A percentile compares a stretch with the other conserved stretches of the same genome.
phyloP scores from a whole-genome alignment of 306 rosid genomes.

The Quercus wislizeni region DNA sequence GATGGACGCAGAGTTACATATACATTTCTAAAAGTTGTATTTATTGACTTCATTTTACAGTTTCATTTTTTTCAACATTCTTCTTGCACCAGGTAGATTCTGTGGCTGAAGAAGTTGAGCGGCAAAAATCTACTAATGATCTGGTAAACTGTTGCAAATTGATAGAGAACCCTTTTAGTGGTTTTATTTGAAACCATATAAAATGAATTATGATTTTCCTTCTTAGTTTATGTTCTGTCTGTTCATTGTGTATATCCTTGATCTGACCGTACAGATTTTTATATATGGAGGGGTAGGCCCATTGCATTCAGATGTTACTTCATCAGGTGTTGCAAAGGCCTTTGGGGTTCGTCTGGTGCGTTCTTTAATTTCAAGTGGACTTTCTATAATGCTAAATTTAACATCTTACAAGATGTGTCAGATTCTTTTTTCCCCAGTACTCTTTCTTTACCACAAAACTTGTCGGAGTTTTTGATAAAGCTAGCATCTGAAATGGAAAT shows the following conservation, averaged over 20 bases:
- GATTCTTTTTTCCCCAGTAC: background rate
- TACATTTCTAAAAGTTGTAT: background rate
- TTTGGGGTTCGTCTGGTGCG: conserved; percentile 92
- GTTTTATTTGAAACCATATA: conserved; percentile 14
- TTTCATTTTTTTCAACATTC: conserved; percentile 18
- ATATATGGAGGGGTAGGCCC: conserved; percentile 96
- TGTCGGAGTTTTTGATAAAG: background rate
- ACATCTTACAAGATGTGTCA: background rate
- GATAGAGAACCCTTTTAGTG: conserved; percentile 16
- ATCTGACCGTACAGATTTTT: conserved; percentile 57
- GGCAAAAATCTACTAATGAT: conserved; percentile 56
- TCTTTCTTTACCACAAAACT: conserved; percentile 1
- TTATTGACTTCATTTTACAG: conserved; percentile 8
- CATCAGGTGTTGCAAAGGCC: conserved; percentile 90
- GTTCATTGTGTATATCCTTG: conserved; percentile 14
- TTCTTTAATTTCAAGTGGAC: conserved; percentile 25
- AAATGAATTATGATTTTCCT: background rate
- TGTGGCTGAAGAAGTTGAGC: conserved; percentile 90
- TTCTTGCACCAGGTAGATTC: conserved; percentile 71
- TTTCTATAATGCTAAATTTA: conserved; percentile 2
- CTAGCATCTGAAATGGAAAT: conserved; percentile 11
- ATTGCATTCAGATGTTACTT: conserved; percentile 83
- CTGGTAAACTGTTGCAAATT: conserved; percentile 48
- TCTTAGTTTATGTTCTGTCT: conserved; percentile 4
- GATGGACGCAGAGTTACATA: background rate